Base-by-base conservation (phyloP, 371 early-diverging fungal genomes). In the Mucor velutinosus region DNA sequence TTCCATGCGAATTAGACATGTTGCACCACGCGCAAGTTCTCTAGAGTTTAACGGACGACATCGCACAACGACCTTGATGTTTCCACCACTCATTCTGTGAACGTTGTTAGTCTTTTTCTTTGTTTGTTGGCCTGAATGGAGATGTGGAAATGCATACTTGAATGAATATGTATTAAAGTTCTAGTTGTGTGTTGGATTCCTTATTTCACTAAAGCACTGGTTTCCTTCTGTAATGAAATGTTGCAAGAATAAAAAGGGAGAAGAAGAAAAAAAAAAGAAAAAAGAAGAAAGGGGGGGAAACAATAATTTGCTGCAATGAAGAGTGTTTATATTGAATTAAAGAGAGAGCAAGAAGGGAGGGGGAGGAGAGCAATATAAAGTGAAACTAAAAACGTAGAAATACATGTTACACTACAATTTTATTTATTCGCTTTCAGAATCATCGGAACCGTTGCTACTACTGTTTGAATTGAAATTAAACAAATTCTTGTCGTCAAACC, bases 51-150 rank as follows among this genome's bases (percentile, higher is more conserved):
- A 78, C 30, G 93, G 93, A 35, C 93, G 87, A 75, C 90, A 90
- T 64, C 93, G 84, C 49, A 93, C 93, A 39, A 91, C 91, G 21
- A 93, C 93, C 55, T 90, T 91, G 71, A 93, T 91, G 73, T 91
- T 92, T 55, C 87, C 86, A 61, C 75, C 75, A 65, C 71, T 73
- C 76, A 76, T 75, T 19, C 21, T 51, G 21, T 51, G 14, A 51
- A 51, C 2, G 25, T 10, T 51, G 51, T 51, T 21, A 51, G 51
- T 51, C 30, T 33, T 8, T 33, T 43, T 4, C 7, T 19, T 45
- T 45, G 45, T 45, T 45, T 45, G 45, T 19, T 51, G 51, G 51
- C 51, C 23, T 8, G n/a, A 51, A 7, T 23, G 21, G 11, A 23
- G 11, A 51, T 51, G 21, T 23, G 5, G 10, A 23, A 11, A 25